Conservation (phyloP, 129 eudicot genomes). For the Daucus carota region DH1_v3.0 NC_030382.2:48797001-48797500, state of each 20-base stretch:
- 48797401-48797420: conserved; percentile 88
- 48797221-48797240: conserved; percentile 16
- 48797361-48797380: conserved; percentile 87
- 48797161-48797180: conserved; percentile 91
- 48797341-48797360: conserved; percentile 81
- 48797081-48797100: conserved; percentile 82
- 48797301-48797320: conserved; percentile 92
- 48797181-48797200: conserved; percentile 94
- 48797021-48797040: conserved; percentile 61
- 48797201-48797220: conserved; percentile 43
- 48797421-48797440: conserved; percentile 91
- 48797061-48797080: conserved; percentile 74
- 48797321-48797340: conserved; percentile 89
- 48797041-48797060: conserved; percentile 73
- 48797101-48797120: conserved; percentile 56
- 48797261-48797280: background rate
- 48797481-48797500: conserved; percentile 75
- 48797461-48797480: conserved; percentile 97
- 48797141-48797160: conserved; percentile 88
- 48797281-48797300: conserved; percentile 56
- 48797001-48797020: conserved; percentile 74
- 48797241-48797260: background rate
- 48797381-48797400: conserved; percentile 62
- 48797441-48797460: conserved; percentile 91
- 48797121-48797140: conserved; percentile 85